These are phyloP conservation scores for Pyrrhoderma noxium DNA, from an alignment of 1,284 basidiomycete genomes.

Conservation along the genomic window DNA sequence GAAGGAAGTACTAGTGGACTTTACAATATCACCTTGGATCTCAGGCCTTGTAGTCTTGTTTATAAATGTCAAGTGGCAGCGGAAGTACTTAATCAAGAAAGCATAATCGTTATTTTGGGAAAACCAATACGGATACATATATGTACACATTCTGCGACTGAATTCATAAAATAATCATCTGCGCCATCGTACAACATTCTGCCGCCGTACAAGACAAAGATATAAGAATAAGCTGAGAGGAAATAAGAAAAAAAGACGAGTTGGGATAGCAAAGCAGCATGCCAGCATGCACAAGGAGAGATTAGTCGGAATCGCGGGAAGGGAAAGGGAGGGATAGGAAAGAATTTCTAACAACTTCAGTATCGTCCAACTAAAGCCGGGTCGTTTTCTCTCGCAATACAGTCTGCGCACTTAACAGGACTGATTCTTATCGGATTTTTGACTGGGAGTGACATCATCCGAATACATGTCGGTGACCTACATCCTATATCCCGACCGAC, in stretches of 20 bases:
- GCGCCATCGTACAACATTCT: constrained; percentile 8
- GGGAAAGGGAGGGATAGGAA: too few relatives aligned
- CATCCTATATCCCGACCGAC: constrained; percentile 40
- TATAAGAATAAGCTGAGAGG: constrained; percentile 10
- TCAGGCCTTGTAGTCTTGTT: too few relatives aligned
- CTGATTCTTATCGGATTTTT: constrained; percentile 70
- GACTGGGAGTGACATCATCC: constrained; percentile 62
- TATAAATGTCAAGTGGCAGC: too few relatives aligned
- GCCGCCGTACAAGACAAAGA: not conserved
- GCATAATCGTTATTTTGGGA: too few relatives aligned
- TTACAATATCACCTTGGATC: too few relatives aligned
- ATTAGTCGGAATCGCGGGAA: too few relatives aligned
- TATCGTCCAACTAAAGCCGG: constrained; percentile 15
- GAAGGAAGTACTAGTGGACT: too few relatives aligned
- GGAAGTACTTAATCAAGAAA: too few relatives aligned
- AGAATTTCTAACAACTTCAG: not conserved
- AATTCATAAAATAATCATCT: not conserved
- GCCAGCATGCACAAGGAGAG: not conserved
- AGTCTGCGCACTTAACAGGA: constrained; percentile 50
- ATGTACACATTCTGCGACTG: not conserved
- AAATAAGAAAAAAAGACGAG: not conserved
- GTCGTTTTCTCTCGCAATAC: constrained; percentile 32
- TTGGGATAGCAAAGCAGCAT: not conserved
- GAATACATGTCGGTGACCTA: constrained; percentile 48
- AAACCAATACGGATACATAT: not conserved